Evolutionary conservation across 2,329 filamentous ascomycete species (phyloP).

Genomic region (Penicillium paneum): DNA sequence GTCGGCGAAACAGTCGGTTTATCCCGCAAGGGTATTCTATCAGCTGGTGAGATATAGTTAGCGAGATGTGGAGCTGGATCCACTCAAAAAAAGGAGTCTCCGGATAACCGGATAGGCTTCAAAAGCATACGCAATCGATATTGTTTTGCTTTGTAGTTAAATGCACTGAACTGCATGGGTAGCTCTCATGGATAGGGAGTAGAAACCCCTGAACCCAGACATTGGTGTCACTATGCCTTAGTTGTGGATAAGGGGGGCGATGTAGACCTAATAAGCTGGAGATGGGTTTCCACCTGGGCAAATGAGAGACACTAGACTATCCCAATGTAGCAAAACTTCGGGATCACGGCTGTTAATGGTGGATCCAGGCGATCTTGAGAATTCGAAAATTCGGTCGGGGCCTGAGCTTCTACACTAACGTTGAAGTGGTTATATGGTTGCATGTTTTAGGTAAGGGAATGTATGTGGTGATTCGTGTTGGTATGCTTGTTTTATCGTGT

Average conservation of each 20-base stretch:
- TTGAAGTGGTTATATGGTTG: constrained; percentile 2
- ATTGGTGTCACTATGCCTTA: background rate
- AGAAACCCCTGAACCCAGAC: background rate
- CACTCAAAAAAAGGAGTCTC: constrained; percentile 16
- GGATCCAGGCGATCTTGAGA: constrained; percentile 12
- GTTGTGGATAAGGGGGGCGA: background rate
- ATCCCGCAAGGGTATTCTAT: constrained; percentile 20
- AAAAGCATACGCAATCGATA: background rate
- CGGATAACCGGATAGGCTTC: constrained; percentile 21
- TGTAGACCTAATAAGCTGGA: background rate
- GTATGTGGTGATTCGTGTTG: constrained; percentile 13
- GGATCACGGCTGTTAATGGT: constrained; percentile 7
- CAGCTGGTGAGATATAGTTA: constrained; percentile 20
- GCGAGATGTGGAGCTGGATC: constrained; percentile 23
- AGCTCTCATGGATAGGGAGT: background rate
- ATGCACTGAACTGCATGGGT: too few species aligned
- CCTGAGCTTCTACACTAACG: background rate
- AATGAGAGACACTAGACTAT: constrained; percentile 2
- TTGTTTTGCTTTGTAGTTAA: background rate
- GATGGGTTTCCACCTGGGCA: background rate
- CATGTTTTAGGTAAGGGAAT: constrained; percentile 16
- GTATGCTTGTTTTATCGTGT: constrained; percentile 3
- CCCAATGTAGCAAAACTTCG: constrained; percentile 13
- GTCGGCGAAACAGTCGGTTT: constrained; percentile 23
- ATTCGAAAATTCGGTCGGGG: background rate